Percentiles rank a stretch among this genome's conserved stretches.
Evolutionary conservation across 495 filamentous ascomycete species (phyloP).

Genomic region (Immersiella caudata): DNA sequence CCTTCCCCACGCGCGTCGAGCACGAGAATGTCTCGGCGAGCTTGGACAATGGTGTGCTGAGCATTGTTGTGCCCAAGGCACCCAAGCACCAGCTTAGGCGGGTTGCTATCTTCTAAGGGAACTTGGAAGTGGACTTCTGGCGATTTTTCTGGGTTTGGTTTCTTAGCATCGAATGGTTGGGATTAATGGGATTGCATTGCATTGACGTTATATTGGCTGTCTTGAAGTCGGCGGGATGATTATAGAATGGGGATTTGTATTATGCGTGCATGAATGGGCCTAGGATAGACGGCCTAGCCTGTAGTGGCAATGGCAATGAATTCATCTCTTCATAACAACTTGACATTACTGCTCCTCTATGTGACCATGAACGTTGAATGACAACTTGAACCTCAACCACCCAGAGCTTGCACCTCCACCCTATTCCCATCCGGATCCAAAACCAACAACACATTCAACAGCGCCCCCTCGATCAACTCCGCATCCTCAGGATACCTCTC

Average conservation of each 20-base stretch:
- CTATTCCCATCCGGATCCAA: conserved; percentile 8
- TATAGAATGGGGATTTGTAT: not conserved
- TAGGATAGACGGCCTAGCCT: not conserved
- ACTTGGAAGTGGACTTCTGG: not conserved
- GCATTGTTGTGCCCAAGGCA: conserved; percentile 75
- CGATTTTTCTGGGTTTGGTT: not conserved
- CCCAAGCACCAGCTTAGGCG: conserved; percentile 32
- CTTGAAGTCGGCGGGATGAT: not conserved
- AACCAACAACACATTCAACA: conserved; percentile 6
- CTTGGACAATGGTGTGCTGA: conserved; percentile 59
- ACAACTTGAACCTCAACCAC: not conserved
- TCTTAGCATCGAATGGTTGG: not conserved
- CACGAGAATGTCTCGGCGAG: conserved; percentile 74
- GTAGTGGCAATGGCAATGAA: conserved; percentile 1
- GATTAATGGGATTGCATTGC: not conserved
- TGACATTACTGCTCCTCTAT: not conserved
- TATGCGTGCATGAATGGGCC: not conserved
- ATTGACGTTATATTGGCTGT: not conserved
- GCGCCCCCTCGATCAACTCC: not conserved
- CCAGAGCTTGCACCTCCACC: conserved; percentile 8
- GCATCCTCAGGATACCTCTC: conserved; percentile 4
- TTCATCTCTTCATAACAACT: not conserved
- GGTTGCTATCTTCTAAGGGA: conserved; percentile 12
- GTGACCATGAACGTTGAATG: not conserved
- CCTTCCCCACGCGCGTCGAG: conserved; percentile 71